Conservation (phyloP, 352 stramenopile genomes). For the Pythium biforme region DNA sequence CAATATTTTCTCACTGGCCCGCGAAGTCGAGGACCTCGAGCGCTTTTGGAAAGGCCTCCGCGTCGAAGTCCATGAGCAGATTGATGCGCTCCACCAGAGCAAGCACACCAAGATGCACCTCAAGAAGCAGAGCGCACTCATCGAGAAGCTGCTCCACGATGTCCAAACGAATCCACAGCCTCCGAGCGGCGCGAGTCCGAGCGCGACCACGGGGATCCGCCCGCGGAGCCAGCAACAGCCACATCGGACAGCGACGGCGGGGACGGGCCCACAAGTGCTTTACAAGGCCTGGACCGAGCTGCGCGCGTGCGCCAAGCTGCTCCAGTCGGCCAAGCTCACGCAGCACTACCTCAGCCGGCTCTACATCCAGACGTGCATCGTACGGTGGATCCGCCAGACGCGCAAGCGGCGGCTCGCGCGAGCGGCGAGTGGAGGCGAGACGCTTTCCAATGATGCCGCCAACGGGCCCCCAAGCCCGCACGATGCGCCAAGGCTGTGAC, state of each 20-base stretch:
- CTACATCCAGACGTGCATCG: constrained; percentile 57
- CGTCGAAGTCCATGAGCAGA: constrained; percentile 44
- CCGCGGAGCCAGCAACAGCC: not conserved
- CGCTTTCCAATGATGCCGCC: no score
- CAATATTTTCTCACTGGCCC: constrained; percentile 54
- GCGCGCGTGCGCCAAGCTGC: constrained; percentile 57
- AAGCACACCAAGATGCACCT: constrained; percentile 56
- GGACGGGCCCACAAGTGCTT: constrained; percentile 12
- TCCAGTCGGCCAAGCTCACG: constrained; percentile 66
- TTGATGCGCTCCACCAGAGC: constrained; percentile 64
- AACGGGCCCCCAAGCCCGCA: no score
- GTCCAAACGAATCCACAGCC: constrained; percentile 21
- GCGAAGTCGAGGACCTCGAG: constrained; percentile 65
- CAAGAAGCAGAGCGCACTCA: constrained; percentile 49
- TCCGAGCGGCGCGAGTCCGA: not conserved
- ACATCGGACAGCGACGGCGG: not conserved
- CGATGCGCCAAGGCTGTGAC: no score
- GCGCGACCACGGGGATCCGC: not conserved
- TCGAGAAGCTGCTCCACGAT: constrained; percentile 52
- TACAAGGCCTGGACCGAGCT: constrained; percentile 56
- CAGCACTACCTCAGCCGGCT: constrained; percentile 66
- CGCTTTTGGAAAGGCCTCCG: constrained; percentile 60
- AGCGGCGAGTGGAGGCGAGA: not conserved
- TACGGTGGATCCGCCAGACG: constrained; percentile 56
- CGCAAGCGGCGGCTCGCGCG: constrained; percentile 27